Evolutionary conservation across 208 protist species (phyloP), one percentile per base, ranked within the genome.

Genomic region (Leishmania amazonensis): DNA sequence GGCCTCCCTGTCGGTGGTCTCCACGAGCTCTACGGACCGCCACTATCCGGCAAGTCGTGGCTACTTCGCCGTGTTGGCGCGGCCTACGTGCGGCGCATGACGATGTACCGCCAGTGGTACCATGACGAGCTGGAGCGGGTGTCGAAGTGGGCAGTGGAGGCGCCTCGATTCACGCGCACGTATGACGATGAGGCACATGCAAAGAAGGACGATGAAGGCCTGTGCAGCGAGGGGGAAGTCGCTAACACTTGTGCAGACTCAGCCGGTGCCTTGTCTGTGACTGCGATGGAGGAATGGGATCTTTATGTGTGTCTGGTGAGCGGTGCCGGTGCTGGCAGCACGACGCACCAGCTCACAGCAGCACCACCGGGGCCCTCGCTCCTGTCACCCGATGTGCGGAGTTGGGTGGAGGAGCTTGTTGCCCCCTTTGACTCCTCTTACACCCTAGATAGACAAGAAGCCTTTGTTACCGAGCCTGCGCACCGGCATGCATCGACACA

Each of bases 21-120:
- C 21, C 83, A 84, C 45, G 86, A 91, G 67, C n/a, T 91, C 11
- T 91, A 91, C 72, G 88, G 88, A 0, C 86, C 88, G 1, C 82
- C 86, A 5, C 35, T 85, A 21, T 53, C 78, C 13, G 88, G 86
- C 8, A 91, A 90, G 77, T 84, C 84, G 38, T 81, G 58, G 17
- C 40, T 91, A 28, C 75, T 90, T 51, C 85, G 83, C 15, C 72
- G 64, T 17, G 8, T 87, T 4, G 79, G 78, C 3, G 51, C 71
- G 2, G 73, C 80, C 1, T 88, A 75, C 40, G 67, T 74, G 64
- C 82, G 79, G 3, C 76, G 84, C 67, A 90, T 90, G 87, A 76
- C 80, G 19, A 70, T 72, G n/a, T 81, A 68, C 57, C 81, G 81
- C 9, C 81, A 85, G 71, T 85, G 57, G 70, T 85, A 68, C 60